Conservation (phyloP, 169 alveolate genomes). For the Babesia gibsoni region DNA sequence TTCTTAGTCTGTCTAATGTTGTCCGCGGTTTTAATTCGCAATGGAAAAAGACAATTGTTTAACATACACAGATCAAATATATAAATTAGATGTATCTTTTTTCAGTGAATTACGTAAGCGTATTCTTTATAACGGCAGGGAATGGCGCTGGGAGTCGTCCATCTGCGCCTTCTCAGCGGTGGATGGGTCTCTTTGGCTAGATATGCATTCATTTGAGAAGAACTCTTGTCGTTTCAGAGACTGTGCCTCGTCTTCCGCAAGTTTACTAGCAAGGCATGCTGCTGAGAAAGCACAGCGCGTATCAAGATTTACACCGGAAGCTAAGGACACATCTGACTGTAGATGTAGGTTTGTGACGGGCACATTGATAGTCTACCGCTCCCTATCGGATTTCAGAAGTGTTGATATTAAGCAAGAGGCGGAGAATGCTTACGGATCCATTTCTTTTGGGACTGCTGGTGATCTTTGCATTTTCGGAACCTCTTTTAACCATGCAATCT, state of each 20-base stretch:
- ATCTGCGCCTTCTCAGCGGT: slow-evolving; percentile 32
- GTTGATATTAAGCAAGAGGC: neutral
- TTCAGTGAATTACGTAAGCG: slow-evolving; percentile 39
- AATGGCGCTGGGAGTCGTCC: slow-evolving; percentile 3
- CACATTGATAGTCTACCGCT: slow-evolving; percentile 20
- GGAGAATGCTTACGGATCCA: neutral
- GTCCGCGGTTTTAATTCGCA: neutral
- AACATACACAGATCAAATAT: slow-evolving; percentile 25
- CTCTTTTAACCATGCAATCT: neutral
- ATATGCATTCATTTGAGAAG: slow-evolving; percentile 38
- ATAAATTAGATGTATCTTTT: slow-evolving; percentile 50
- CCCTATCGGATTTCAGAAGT: slow-evolving; percentile 14
- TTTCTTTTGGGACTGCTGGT: neutral
- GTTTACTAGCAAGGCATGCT: neutral
- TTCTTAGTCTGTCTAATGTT: neutral
- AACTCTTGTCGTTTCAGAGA: slow-evolving; percentile 42
- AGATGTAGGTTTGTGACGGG: slow-evolving; percentile 36
- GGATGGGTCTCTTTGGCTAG: slow-evolving; percentile 53
- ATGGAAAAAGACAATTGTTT: slow-evolving; percentile 1
- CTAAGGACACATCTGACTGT: slow-evolving; percentile 13
- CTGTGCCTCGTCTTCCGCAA: neutral
- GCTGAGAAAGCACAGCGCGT: slow-evolving; percentile 17
- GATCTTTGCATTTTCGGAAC: neutral
- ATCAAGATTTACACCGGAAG: neutral
- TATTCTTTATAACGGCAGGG: neutral